Conservation (phyloP, 257 asterid genomes). For the Cruciata laevipes region DNA sequence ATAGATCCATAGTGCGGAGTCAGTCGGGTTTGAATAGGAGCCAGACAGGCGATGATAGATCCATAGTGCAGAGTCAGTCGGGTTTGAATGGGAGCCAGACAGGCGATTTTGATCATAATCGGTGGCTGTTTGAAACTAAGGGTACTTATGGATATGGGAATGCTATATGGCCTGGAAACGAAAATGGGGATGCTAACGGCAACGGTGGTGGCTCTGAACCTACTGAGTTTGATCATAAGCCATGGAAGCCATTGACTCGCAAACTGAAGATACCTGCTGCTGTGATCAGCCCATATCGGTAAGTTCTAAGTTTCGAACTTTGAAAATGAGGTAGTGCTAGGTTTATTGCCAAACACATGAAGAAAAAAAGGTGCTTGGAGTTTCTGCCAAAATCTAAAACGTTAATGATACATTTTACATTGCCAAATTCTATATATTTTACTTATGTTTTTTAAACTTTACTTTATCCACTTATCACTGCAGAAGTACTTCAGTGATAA, state of each 20-base stretch:
- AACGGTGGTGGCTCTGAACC: conserved; percentile 39
- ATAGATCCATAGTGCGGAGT: conserved; percentile 52
- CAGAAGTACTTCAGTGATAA: too few species aligned
- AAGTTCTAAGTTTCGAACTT: conserved; percentile 7
- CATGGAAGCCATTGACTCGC: conserved; percentile 87
- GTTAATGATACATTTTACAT: too few species aligned
- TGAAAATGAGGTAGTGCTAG: conserved; percentile 11
- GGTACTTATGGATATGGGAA: conserved; percentile 95
- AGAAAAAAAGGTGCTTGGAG: too few species aligned
- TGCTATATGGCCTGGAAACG: conserved; percentile 78
- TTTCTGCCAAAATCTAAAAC: too few species aligned
- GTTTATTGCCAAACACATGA: too few species aligned
- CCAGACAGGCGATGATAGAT: conserved; percentile 66
- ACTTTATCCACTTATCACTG: too few species aligned
- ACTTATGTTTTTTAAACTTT: too few species aligned
- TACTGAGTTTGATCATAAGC: conserved; percentile 57
- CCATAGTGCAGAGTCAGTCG: conserved; percentile 55
- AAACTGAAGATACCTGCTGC: conserved; percentile 84
- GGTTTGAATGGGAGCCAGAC: conserved; percentile 68
- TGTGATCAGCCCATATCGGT: conserved; percentile 76
- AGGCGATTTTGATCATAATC: conserved; percentile 75
- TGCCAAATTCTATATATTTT: too few species aligned
- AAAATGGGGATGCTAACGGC: conserved; percentile 29
- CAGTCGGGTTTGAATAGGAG: conserved; percentile 64
- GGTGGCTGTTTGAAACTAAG: conserved; percentile 79